Conservation (phyloP, 2,329 filamentous ascomycete genomes). For the Aureobasidium sp. region DNA sequence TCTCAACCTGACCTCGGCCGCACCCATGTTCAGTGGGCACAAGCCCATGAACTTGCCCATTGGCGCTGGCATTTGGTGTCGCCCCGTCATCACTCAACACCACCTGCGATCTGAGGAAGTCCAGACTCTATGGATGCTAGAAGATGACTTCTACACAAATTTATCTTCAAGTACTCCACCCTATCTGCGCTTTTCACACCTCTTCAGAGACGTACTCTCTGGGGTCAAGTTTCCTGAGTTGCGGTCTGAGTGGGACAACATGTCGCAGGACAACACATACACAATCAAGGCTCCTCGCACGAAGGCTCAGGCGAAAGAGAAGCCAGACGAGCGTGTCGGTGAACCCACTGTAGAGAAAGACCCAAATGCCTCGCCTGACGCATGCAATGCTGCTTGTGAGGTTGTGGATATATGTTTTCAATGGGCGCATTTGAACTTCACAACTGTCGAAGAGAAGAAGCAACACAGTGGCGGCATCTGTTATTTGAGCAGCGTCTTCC, state of each 20-base stretch:
- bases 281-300: slow-evolving; percentile 14
- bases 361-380: slow-evolving; percentile 13
- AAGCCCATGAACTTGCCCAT: slow-evolving; percentile 18
- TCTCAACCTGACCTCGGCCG: slow-evolving; percentile 17
- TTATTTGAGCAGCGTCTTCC: slow-evolving; percentile 19
- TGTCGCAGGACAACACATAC: slow-evolving; percentile 13
- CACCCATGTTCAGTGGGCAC: slow-evolving; percentile 21
- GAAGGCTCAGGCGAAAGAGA: slow-evolving; percentile 7
- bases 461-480: slow-evolving; percentile 15
- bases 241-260: slow-evolving; percentile 18
- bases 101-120: slow-evolving; percentile 18
- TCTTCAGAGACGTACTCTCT: slow-evolving; percentile 16
- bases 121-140: slow-evolving; percentile 18
- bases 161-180: slow-evolving; percentile 1
- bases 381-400: slow-evolving; percentile 14
- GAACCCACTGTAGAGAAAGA: slow-evolving; percentile 16
- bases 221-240: slow-evolving; percentile 10
- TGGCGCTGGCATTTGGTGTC: slow-evolving; percentile 20
- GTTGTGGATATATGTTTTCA: slow-evolving; percentile 13
- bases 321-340: slow-evolving; percentile 15
- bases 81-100: slow-evolving; percentile 21
- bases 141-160: slow-evolving; percentile 16
- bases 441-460: neutral
- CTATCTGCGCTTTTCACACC: neutral
- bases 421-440: slow-evolving; percentile 19